Evolutionary conservation across 2,329 filamentous ascomycete genomes (phyloP), one percentile per base, ranked within the genome.

Genomic region (Verticillium albo-atrum): DNA sequence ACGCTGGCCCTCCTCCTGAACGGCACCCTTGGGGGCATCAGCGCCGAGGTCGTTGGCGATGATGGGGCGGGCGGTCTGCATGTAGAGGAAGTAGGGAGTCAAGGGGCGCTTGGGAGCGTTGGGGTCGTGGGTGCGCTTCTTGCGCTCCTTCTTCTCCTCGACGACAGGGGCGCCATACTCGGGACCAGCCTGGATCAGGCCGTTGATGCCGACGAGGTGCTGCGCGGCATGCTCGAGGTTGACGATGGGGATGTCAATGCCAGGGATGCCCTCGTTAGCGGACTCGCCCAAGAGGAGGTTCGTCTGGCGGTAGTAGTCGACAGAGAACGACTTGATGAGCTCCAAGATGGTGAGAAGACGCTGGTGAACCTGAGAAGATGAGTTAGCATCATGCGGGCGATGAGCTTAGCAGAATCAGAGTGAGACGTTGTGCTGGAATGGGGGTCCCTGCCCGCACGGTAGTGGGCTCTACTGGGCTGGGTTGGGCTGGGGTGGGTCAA

Each of bases 61-160:
- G 71, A 91, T 89, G 56, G 88, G 84, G 55, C 95, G 90, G 64
- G 92, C 92, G 64, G 90, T 89, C 74, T 96, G 90, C 82, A 96
- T 92, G 80, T 92, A 98, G 62, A 97, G 80, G 81, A 98, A 97
- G 80, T 96, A 97, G 2, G 94, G 92, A 6, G 94, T 98, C 70
- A 97, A 76, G 9, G 94, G 93, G 56, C 93, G 88, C 85, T 97
- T 98, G 61, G 94, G 94, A 6, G 93, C 93, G 74, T 97, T 96
- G 66, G 93, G 93, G 73, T 98, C 94, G 70, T 90, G 88, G 50
- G 87, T 87, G 62, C 88, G 86, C 82, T 93, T 93, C 83, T 95
- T 94, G 75, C 90, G 89, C 82, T 95, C 92, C 83, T 92, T 92
- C 83, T 92, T 90, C 73, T 87, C 86, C 69, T 87, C 84, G 10